These are phyloP conservation scores for Sherardia arvensis DNA, from an alignment of 257 asterid genomes.

Conservation along the genomic window DNA sequence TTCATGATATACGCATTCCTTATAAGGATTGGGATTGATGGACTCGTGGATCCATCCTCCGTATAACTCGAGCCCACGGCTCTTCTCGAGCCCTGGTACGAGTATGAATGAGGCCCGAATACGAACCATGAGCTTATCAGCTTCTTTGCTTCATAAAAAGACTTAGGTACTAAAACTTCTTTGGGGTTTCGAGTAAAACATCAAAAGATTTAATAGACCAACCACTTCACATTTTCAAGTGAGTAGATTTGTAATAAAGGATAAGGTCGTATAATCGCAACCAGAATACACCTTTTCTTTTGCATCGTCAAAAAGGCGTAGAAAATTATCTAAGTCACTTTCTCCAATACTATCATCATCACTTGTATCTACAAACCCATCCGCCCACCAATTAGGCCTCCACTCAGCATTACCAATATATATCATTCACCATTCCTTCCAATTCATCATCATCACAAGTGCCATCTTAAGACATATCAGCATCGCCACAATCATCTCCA, in stretches of 20 bases:
- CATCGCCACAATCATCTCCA: neutral
- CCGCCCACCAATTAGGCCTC: neutral
- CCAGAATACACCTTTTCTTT: neutral
- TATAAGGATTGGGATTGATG: no score
- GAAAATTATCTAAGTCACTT: neutral
- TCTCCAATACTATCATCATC: neutral
- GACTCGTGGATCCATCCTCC: no score
- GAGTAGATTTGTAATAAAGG: neutral
- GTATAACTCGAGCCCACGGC: no score
- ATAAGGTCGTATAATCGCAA: neutral
- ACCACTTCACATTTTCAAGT: neutral
- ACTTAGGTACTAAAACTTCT: neutral
- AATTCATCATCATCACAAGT: neutral
- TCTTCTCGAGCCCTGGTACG: no score
- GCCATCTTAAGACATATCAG: neutral
- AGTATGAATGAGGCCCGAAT: no score
- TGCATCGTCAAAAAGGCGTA: neutral
- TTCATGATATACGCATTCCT: no score
- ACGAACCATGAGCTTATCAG: no score
- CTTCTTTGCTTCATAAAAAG: slow-evolving; percentile 6
- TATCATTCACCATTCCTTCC: neutral
- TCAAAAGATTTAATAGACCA: slow-evolving; percentile 10
- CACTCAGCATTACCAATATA: neutral
- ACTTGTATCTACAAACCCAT: neutral
- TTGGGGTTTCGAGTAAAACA: neutral